Evolutionary conservation across 257 asterid species (phyloP), one percentile per base, ranked within the genome.

Genomic region (Oldenlandia corymbosa): DNA sequence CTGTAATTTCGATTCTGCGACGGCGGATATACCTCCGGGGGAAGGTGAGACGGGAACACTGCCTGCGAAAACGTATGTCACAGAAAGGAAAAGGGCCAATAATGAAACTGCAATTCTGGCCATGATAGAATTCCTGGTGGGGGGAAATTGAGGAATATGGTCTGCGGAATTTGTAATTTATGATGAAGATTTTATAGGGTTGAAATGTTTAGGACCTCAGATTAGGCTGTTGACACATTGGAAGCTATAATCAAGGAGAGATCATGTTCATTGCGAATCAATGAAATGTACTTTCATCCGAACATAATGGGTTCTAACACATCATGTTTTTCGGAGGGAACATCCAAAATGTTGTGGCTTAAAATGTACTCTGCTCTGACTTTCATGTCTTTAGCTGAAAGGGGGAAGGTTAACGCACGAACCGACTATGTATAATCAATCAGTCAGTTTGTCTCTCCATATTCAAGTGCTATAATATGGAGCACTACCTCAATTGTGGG

Each of bases 41-140:
- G 10, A 13, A 2, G n/a, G 56, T n/a, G n/a, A n/a, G n/a, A n/a
- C n/a, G 42, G 39, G 43, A 32, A 28, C 32, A 24, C 11, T n/a
- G 0, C n/a, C 61, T 12, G 68, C 21, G 18, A 28, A 30, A 20
- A 16, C 68, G 9, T 31, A 60, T 4, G 68, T 20, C 51, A 57
- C 62, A 14, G 56, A 51, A 31, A 68, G 46, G 46, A 68, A 51
- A 24, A 68, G 62, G 20, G 62, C 47, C 13, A 68, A 26, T 31
- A 42, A 24, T 60, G 42, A 48, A 21, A 68, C 41, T 2, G 24
- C 55, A 16, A 32, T 4, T 41, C 42, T 36, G 51, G 55, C 54
- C 73, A 51, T 68, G 37, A 21, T 47, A 26, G 4, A 4, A 11
- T 57, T 16, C 62, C n/a, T n/a, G n/a, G n/a, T n/a, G n/a, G n/a